Evolutionary conservation across 2,329 filamentous ascomycete species (phyloP).

Genomic region (Monosporascus sp.): DNA sequence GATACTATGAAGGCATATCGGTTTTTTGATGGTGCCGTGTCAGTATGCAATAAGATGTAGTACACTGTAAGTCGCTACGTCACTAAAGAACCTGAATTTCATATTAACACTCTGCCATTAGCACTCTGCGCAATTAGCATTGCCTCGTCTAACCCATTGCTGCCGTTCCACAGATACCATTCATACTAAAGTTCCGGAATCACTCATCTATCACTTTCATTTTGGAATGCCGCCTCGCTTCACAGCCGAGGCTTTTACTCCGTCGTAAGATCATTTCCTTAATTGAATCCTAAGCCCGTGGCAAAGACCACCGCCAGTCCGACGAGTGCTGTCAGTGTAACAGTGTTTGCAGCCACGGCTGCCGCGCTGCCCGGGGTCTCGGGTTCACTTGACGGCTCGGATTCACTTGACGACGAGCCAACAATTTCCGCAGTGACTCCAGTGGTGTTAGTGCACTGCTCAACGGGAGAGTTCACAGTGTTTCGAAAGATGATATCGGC

Average conservation of each 20-base stretch:
- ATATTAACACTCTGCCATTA: no score
- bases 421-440: conserved; percentile 33
- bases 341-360: conserved; percentile 12
- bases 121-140: no score
- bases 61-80: no score
- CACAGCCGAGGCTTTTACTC: neutral
- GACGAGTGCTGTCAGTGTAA: conserved; percentile 29
- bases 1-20: no score
- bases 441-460: conserved; percentile 53
- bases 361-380: conserved; percentile 10
- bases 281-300: conserved; percentile 31
- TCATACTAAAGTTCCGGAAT: neutral
- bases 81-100: no score
- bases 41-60: no score
- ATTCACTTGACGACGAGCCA: no score
- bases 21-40: no score
- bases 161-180: neutral
- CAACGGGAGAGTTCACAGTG: conserved; percentile 24
- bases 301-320: conserved; percentile 34
- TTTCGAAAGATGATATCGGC: conserved; percentile 66
- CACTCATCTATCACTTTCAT: no score
- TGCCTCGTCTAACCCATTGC: no score
- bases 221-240: no score
- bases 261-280: neutral
- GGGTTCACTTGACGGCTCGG: neutral